Base-by-base conservation (phyloP, 2,329 filamentous ascomycete genomes). In the Aspergillus ochraceoroseus region DNA sequence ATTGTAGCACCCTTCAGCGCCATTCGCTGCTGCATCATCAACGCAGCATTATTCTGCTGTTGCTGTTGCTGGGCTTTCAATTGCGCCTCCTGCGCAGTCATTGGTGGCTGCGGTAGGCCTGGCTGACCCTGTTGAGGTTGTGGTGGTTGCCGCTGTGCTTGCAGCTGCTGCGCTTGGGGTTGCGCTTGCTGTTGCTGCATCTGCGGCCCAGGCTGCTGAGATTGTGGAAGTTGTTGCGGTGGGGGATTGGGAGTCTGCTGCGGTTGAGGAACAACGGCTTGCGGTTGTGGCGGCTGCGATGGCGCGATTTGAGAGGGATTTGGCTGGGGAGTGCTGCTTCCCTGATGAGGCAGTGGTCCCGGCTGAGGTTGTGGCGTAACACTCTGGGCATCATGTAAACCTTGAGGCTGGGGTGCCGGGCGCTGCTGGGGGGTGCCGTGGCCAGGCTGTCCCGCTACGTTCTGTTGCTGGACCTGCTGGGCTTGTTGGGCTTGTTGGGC, bases 1-100 rank as follows among this genome's bases (percentile, higher is more conserved):
- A 78, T 72, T 14, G 70, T 69, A 13, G 66, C 57, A 17, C 68
- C 69, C 43, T 64, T 66, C 38, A 65, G 58, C 11, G 48, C 52
- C 55, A 61, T 63, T 20, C 62, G 51, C 35, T 56, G 55, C 23
- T 65, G 62, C 55, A 68, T 62, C 54, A 70, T 62, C 52, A 68
- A 57, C 14, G 58, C 45, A 15, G 60, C 57, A 11, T 61, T 61
- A 26, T 69, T 63, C 11, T 65, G 64, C 29, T 52, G 49, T 26
- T 52, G 49, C 5, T 65, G 64, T 19, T 68, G 65, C 32, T 60
- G 58, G 5, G 58, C 56, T 53, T 68, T 67, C 43, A 67, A 38
- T 35, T 69, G 64, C 7, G 57, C 62, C 32, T 68, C 63, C 33
- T 66, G 60, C 2, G 59, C 54, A 18, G 61, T 64, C 62, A 64